Percentiles rank a stretch among this genome's conserved stretches.
Evolutionary conservation across 306 rosid species (phyloP).

Genomic region (Quercus dentata): DNA sequence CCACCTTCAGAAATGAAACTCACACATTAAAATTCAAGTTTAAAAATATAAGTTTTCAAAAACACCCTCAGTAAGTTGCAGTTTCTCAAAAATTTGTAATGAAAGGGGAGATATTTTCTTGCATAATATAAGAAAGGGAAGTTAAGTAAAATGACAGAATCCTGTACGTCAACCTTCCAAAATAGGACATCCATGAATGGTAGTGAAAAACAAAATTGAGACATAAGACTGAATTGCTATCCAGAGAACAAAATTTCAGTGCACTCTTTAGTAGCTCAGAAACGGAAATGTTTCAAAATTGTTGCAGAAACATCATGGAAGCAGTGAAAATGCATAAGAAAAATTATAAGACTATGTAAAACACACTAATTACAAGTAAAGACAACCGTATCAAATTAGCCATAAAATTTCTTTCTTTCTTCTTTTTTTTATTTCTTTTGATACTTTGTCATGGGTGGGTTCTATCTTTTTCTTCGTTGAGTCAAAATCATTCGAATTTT

Average conservation of each 20-base stretch:
- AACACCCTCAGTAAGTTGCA: background rate
- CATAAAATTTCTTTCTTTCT: too few species aligned
- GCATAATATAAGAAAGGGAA: background rate
- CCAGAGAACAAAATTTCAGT: background rate
- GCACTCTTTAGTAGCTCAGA: background rate
- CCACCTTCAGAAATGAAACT: background rate
- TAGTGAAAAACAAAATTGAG: background rate
- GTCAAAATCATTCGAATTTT: too few species aligned
- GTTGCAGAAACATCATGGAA: background rate
- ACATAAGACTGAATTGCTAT: background rate
- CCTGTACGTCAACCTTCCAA: background rate
- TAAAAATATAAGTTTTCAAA: background rate
- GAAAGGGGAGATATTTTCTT: background rate
- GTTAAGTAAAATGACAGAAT: background rate
- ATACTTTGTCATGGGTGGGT: too few species aligned
- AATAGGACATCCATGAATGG: background rate
- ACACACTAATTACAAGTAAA: background rate
- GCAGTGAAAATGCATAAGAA: background rate
- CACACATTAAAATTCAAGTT: background rate
- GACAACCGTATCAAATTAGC: background rate
- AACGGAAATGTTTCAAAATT: background rate
- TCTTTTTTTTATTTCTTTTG: too few species aligned
- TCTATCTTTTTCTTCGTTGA: too few species aligned
- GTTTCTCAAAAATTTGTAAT: background rate
- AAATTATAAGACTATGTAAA: background rate